Conservation (phyloP, 176 grass and related monocot genomes). For the Hyparrhenia diplandra region DNA sequence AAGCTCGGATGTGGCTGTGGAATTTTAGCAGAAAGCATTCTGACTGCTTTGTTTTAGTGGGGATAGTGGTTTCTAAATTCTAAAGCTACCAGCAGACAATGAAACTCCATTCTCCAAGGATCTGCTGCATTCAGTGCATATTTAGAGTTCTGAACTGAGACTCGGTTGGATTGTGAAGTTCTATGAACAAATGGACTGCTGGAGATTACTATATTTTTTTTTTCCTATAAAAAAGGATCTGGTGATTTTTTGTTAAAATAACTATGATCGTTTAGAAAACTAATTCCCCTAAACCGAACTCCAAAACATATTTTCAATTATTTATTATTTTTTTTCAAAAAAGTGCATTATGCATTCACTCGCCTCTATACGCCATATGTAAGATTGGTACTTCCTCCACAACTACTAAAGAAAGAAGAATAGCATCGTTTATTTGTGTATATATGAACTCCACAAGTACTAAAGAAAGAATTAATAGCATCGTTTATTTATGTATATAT, state of each 20-base stretch:
- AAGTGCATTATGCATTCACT: neutral
- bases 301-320: neutral
- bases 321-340: too few relatives aligned
- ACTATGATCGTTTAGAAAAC: neutral
- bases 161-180: neutral
- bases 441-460: too few relatives aligned
- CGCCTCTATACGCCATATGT: too few relatives aligned
- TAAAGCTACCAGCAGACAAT: neutral
- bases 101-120: neutral
- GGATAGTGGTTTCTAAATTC: neutral
- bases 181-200: neutral
- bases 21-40: neutral
- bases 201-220: neutral
- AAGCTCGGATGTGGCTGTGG: neutral
- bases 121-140: neutral
- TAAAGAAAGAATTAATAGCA: too few relatives aligned
- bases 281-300: neutral
- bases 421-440: too few relatives aligned
- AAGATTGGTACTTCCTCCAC: too few relatives aligned
- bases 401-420: too few relatives aligned
- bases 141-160: neutral
- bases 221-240: neutral
- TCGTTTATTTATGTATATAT: too few relatives aligned
- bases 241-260: neutral
- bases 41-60: neutral